Conservation (phyloP, 192 early-diverging fungal genomes). For the Mortierella claussenii region DNA sequence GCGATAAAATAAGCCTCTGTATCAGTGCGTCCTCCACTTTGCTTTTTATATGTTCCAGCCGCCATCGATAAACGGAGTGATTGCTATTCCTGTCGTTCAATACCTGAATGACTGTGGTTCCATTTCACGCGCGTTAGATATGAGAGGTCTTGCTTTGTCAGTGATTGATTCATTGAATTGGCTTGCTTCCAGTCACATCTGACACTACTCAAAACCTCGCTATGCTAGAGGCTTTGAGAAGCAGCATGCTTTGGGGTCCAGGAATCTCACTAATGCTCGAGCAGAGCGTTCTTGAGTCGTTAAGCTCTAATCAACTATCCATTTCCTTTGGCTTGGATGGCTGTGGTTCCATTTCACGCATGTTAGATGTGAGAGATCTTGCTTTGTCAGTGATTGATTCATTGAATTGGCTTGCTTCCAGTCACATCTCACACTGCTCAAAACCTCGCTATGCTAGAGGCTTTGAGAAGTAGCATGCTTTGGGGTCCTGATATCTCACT, state of each 20-base stretch:
- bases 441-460: conserved; percentile 35
- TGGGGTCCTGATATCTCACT: conserved; percentile 38
- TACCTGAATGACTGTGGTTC: conserved; percentile 12
- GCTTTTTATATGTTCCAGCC: no score
- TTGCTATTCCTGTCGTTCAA: conserved; percentile 23
- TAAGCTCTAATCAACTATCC: conserved; percentile 15
- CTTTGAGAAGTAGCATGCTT: conserved; percentile 36
- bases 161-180: neutral
- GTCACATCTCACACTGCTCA: conserved; percentile 24
- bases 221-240: conserved; percentile 39
- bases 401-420: conserved; percentile 16
- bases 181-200: conserved; percentile 18
- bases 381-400: no score
- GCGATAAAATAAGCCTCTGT: no score
- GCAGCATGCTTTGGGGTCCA: conserved; percentile 42
- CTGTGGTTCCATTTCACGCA: conserved; percentile 26
- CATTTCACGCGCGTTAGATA: conserved; percentile 30
- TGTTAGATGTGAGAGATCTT: no score
- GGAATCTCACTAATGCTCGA: conserved; percentile 39
- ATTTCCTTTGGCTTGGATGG: conserved; percentile 14
- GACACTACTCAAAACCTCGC: conserved; percentile 28
- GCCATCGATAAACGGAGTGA: no score
- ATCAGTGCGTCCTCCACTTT: no score
- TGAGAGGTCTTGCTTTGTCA: conserved; percentile 11
- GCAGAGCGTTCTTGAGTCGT: conserved; percentile 34